These are phyloP conservation scores for Gynandropsis gynandra DNA, from an alignment of 345 rosid genomes.

Conservation along the genomic window DNA sequence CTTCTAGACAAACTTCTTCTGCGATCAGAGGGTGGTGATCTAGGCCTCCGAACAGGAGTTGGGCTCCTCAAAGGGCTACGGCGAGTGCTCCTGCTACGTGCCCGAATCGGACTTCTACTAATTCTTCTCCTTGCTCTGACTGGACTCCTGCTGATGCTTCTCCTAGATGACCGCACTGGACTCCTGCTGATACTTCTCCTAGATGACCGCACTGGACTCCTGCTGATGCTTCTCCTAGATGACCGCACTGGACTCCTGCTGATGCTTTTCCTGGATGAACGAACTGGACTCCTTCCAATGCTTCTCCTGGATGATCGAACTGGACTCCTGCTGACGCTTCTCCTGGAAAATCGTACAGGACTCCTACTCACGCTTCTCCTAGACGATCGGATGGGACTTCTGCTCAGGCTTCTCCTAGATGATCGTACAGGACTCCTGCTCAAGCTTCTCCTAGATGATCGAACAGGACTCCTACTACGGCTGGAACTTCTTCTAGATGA, in stretches of 20 bases:
- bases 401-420: constrained; percentile 33
- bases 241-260: constrained; percentile 42
- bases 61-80: constrained; percentile 59
- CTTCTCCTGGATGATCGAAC: constrained; percentile 32
- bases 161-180: constrained; percentile 28
- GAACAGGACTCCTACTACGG: no score
- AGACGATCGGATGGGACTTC: constrained; percentile 46
- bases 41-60: constrained; percentile 39
- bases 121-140: constrained; percentile 49
- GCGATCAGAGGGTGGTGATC: constrained; percentile 58
- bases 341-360: constrained; percentile 29
- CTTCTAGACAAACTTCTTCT: constrained; percentile 78
- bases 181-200: constrained; percentile 34
- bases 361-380: constrained; percentile 40
- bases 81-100: constrained; percentile 42
- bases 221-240: constrained; percentile 35
- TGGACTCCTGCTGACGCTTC: constrained; percentile 36
- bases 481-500: constrained; percentile 41
- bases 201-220: constrained; percentile 36
- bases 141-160: constrained; percentile 57
- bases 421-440: constrained; percentile 37
- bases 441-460: constrained; percentile 13
- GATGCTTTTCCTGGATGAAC: constrained; percentile 7
- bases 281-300: constrained; percentile 35
- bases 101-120: constrained; percentile 55